Evolutionary conservation across 1,139 yeast genomes (phyloP).

Genomic region (Yamadazyma trypodendri): DNA sequence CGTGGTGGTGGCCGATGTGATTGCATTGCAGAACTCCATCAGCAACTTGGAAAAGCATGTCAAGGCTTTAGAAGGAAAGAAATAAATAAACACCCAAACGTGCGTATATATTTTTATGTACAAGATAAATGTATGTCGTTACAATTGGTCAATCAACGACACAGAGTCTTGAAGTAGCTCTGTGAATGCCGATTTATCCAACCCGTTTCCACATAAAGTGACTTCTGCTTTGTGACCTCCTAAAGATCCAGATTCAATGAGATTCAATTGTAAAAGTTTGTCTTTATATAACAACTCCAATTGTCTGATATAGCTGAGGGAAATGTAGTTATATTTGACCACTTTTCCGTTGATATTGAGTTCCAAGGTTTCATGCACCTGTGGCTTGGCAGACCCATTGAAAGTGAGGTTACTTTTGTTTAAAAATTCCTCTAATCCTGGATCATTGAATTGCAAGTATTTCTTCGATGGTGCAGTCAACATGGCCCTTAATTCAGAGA

Average conservation of each 20-base stretch:
- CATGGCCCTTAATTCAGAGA: constrained; percentile 12
- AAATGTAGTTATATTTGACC: constrained; percentile 44
- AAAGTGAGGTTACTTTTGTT: constrained; percentile 38
- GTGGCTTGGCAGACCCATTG: constrained; percentile 32
- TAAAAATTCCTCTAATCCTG: constrained; percentile 46
- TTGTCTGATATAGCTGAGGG: constrained; percentile 42
- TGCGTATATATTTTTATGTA: neutral
- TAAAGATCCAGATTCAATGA: constrained; percentile 56
- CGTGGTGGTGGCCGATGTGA: constrained; percentile 72
- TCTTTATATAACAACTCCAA: constrained; percentile 37
- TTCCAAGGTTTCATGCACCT: constrained; percentile 37
- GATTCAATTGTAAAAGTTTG: constrained; percentile 42
- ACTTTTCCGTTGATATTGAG: constrained; percentile 34
- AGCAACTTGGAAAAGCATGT: constrained; percentile 67
- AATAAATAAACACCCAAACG: constrained; percentile 11
- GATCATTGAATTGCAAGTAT: constrained; percentile 34
- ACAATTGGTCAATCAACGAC: constrained; percentile 23
- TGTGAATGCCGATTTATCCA: constrained; percentile 24
- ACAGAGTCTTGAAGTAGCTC: constrained; percentile 28
- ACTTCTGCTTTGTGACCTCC: constrained; percentile 56
- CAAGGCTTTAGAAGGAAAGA: constrained; percentile 49
- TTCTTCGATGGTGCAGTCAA: constrained; percentile 31
- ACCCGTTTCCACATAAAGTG: constrained; percentile 40
- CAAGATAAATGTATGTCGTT: constrained; percentile 5
- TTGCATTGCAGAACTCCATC: constrained; percentile 67